These are phyloP conservation scores for Mortierella sp. DNA, from an alignment of 371 early-diverging fungal species.

Conservation along the genomic window DNA sequence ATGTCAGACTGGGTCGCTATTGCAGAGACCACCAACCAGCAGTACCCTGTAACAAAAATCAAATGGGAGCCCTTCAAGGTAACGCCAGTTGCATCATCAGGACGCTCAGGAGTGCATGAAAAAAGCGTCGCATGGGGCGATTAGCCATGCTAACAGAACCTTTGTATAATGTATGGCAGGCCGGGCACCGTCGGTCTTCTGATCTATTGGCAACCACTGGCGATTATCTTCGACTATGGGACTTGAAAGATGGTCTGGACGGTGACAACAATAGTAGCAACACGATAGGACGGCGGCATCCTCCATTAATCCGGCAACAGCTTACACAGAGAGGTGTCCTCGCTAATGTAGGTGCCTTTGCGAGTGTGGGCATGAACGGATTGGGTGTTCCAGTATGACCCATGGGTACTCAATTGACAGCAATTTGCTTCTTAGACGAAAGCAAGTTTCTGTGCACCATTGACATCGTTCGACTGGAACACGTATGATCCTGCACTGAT, in stretches of 20 bases:
- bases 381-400: neutral
- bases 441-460: conserved; percentile 85
- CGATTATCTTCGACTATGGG: conserved; percentile 90
- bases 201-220: conserved; percentile 91
- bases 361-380: neutral
- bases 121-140: neutral
- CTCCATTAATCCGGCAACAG: conserved; percentile 54
- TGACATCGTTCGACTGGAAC: conserved; percentile 98
- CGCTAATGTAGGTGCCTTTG: conserved; percentile 62
- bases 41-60: conserved; percentile 91
- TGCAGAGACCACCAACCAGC: conserved; percentile 79
- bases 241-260: conserved; percentile 71
- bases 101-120: neutral
- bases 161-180: conserved; percentile 25
- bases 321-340: conserved; percentile 61
- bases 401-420: neutral
- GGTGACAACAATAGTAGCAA: conserved; percentile 32
- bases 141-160: neutral
- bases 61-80: conserved; percentile 89
- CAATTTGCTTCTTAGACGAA: conserved; percentile 53
- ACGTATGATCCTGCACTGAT: conserved; percentile 83
- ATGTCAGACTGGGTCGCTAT: conserved; percentile 75
- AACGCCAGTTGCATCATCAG: no score
- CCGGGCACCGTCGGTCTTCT: conserved; percentile 58
- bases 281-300: conserved; percentile 57